Percentiles rank a stretch among this genome's conserved stretches.
Evolutionary conservation across 2,329 filamentous ascomycete species (phyloP).

Genomic region (Fusarium proliferatum): DNA sequence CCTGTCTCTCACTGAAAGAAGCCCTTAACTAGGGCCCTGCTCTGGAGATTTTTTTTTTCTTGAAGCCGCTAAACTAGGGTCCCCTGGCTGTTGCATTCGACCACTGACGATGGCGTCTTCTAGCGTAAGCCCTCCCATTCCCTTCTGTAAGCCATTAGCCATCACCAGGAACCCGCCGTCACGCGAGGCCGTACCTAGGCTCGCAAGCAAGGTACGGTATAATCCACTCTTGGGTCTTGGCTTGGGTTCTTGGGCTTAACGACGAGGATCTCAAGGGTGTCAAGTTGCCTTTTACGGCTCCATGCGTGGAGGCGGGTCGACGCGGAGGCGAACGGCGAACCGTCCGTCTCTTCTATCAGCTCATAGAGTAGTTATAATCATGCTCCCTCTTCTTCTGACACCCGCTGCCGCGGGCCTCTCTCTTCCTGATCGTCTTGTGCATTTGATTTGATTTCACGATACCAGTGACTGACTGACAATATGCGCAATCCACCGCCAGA

Average conservation of each 20-base stretch:
- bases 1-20: background rate
- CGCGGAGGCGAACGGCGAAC: slow-evolving; percentile 25
- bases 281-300: slow-evolving; percentile 17
- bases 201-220: slow-evolving; percentile 10
- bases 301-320: slow-evolving; percentile 35
- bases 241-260: background rate
- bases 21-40: background rate
- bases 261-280: slow-evolving; percentile 12
- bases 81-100: slow-evolving; percentile 20
- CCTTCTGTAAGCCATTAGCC: slow-evolving; percentile 19
- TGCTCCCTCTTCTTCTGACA: slow-evolving; percentile 20
- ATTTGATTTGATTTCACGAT: background rate
- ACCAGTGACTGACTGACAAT: slow-evolving; percentile 1
- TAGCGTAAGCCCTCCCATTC: slow-evolving; percentile 18
- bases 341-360: background rate
- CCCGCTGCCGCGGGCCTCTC: slow-evolving; percentile 50
- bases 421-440: slow-evolving; percentile 13
- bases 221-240: slow-evolving; percentile 13
- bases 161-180: slow-evolving; percentile 39
- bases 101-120: slow-evolving; percentile 23
- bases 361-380: slow-evolving; percentile 35
- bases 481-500: slow-evolving; percentile 53
- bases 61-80: background rate
- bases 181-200: slow-evolving; percentile 25
- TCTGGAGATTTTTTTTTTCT: background rate